Evolutionary conservation across 495 filamentous ascomycete genomes (phyloP).

Genomic region (Xylaria curta): DNA sequence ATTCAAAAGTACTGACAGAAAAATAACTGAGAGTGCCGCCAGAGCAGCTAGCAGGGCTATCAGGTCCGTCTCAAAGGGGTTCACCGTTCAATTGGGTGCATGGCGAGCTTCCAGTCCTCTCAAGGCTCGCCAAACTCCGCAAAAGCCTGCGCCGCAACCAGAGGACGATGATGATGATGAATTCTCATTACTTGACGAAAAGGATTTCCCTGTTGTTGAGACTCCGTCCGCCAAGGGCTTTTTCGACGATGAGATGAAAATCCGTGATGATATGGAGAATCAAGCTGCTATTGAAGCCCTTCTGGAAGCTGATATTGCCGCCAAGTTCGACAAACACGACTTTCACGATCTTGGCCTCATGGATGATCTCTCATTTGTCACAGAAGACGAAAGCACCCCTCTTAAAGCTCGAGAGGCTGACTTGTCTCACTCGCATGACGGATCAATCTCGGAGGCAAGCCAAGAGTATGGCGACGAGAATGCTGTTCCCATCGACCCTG

Average conservation of each 20-base stretch:
- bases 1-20: constrained; percentile 36
- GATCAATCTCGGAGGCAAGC: constrained; percentile 61
- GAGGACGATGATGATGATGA: constrained; percentile 46
- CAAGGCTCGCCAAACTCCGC: constrained; percentile 37
- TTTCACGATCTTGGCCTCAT: constrained; percentile 47
- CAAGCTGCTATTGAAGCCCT: constrained; percentile 44
- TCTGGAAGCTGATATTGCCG: constrained; percentile 41
- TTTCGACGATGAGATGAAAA: constrained; percentile 65
- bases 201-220: constrained; percentile 26
- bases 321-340: constrained; percentile 41
- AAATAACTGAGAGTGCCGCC: constrained; percentile 33
- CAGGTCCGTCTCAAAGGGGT: constrained; percentile 49
- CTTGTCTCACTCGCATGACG: constrained; percentile 38
- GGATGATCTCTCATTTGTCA: constrained; percentile 52
- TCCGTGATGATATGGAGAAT: constrained; percentile 42
- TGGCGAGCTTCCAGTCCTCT: constrained; percentile 57
- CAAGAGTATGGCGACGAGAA: constrained; percentile 71
- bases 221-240: constrained; percentile 52
- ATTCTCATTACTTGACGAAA: constrained; percentile 33
- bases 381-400: constrained; percentile 59
- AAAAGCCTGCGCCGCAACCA: constrained; percentile 37
- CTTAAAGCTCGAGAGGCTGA: constrained; percentile 34
- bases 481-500: constrained; percentile 59
- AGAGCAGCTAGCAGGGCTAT: constrained; percentile 37
- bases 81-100: constrained; percentile 63